phyloP scores from a whole-genome alignment of 768 basidiomycete genomes.

The Pilatotrama ljubarskyi region DNA sequence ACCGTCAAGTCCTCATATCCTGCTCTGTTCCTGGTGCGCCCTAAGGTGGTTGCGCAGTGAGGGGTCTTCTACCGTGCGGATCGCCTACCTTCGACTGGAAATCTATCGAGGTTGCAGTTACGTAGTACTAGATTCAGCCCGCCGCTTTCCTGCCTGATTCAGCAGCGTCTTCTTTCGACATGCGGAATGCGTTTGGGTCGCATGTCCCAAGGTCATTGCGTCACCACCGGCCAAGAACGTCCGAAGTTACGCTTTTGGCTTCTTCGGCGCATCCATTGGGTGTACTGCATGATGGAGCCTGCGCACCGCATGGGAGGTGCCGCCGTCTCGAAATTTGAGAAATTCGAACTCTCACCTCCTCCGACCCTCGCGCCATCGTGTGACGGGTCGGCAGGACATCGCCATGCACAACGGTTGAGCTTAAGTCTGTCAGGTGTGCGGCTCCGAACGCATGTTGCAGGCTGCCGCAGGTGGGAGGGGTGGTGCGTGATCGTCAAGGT shows the following conservation, averaged over 20 bases:
- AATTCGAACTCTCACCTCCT: neutral
- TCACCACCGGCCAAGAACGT: neutral
- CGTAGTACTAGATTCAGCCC: too few relatives aligned
- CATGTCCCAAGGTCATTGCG: neutral
- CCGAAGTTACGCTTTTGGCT: neutral
- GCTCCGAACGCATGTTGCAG: neutral
- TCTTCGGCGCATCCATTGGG: neutral
- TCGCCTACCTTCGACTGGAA: too few relatives aligned
- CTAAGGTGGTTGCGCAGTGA: too few relatives aligned
- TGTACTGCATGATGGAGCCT: neutral
- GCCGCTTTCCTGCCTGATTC: too few relatives aligned
- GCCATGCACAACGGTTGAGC: neutral
- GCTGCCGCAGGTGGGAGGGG: neutral
- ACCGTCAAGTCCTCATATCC: too few relatives aligned
- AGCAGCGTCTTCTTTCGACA: neutral
- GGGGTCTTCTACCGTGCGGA: too few relatives aligned
- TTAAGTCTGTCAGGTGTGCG: neutral
- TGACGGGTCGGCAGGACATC: neutral
- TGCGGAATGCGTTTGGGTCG: neutral
- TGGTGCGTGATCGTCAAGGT: conserved; percentile 5
- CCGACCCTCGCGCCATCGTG: neutral
- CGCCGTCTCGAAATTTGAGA: neutral
- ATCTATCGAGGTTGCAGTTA: too few relatives aligned
- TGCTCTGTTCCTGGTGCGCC: too few relatives aligned
- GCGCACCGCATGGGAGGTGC: neutral